These are phyloP conservation scores for Paracamarosporium sp. DNA, from an alignment of 2,329 filamentous ascomycete genomes.

Conservation along the genomic window DNA sequence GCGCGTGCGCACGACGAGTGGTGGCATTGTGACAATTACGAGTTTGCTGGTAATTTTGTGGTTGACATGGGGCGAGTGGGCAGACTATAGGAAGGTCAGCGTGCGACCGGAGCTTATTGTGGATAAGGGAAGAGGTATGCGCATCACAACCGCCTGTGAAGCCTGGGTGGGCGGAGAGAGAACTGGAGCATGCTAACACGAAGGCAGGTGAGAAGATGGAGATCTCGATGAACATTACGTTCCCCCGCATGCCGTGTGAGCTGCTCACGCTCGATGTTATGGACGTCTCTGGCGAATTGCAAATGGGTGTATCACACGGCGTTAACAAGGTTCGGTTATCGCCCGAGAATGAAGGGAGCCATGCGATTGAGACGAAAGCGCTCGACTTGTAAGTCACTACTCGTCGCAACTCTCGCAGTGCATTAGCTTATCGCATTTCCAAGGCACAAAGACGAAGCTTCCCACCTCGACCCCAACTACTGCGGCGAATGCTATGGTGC, in stretches of 20 bases:
- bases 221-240: constrained; percentile 96
- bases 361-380: constrained; percentile 46
- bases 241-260: constrained; percentile 92
- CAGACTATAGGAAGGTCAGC: constrained; percentile 83
- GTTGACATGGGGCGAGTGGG: constrained; percentile 94
- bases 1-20: constrained; percentile 91
- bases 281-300: constrained; percentile 97
- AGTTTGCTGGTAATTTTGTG: constrained; percentile 89
- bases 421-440: constrained; percentile 9
- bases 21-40: constrained; percentile 91
- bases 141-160: not conserved
- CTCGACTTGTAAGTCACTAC: constrained; percentile 44
- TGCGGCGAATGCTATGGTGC: constrained; percentile 95
- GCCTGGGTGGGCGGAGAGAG: not conserved
- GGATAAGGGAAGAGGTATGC: constrained; percentile 88
- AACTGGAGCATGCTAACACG: constrained; percentile 9
- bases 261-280: constrained; percentile 96
- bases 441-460: constrained; percentile 71
- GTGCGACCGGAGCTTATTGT: constrained; percentile 94
- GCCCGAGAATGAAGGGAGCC: constrained; percentile 75
- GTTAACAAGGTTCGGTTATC: constrained; percentile 87
- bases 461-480: constrained; percentile 88
- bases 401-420: not conserved
- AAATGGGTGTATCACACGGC: constrained; percentile 91
- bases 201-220: constrained; percentile 91